Percentiles rank a stretch among this genome's conserved stretches.
These are phyloP conservation scores for Diutina neorugosa DNA, from an alignment of 1,139 yeast genomes.

Conservation along the genomic window DNA sequence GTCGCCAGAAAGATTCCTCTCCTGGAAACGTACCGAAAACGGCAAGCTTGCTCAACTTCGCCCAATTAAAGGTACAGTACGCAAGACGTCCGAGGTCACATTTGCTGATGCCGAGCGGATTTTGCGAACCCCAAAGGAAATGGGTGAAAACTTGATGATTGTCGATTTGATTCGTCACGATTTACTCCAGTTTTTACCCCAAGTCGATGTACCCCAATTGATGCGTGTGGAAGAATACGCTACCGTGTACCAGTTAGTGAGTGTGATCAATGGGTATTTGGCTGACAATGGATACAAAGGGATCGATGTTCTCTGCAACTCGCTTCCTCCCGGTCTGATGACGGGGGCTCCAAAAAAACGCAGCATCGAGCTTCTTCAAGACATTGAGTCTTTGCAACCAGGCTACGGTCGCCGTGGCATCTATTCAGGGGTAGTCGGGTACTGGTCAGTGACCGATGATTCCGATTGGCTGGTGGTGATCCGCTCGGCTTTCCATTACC, in stretches of 20 bases:
- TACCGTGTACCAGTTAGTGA: slow-evolving; percentile 83
- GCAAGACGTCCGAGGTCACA: slow-evolving; percentile 42
- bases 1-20: slow-evolving; percentile 86
- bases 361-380: slow-evolving; percentile 71
- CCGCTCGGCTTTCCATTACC: slow-evolving; percentile 66
- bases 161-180: slow-evolving; percentile 94
- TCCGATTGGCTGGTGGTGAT: slow-evolving; percentile 97
- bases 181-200: slow-evolving; percentile 53
- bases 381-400: slow-evolving; percentile 27
- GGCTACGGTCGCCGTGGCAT: slow-evolving; percentile 57
- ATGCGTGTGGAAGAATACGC: slow-evolving; percentile 91
- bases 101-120: slow-evolving; percentile 48
- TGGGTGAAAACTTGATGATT: slow-evolving; percentile 95
- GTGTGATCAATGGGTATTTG: slow-evolving; percentile 68
- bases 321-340: slow-evolving; percentile 98
- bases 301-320: slow-evolving; percentile 61
- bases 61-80: slow-evolving; percentile 94
- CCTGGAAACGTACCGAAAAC: slow-evolving; percentile 45
- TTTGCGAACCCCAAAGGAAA: slow-evolving; percentile 78
- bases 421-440: slow-evolving; percentile 92
- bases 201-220: slow-evolving; percentile 62
- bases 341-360: slow-evolving; percentile 97
- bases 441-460: slow-evolving; percentile 80
- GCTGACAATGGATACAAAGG: slow-evolving; percentile 40
- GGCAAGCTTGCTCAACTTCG: slow-evolving; percentile 57